Evolutionary conservation across 2,329 filamentous ascomycete genomes (phyloP).

Genomic region (Sclerotiophoma versabilis): DNA sequence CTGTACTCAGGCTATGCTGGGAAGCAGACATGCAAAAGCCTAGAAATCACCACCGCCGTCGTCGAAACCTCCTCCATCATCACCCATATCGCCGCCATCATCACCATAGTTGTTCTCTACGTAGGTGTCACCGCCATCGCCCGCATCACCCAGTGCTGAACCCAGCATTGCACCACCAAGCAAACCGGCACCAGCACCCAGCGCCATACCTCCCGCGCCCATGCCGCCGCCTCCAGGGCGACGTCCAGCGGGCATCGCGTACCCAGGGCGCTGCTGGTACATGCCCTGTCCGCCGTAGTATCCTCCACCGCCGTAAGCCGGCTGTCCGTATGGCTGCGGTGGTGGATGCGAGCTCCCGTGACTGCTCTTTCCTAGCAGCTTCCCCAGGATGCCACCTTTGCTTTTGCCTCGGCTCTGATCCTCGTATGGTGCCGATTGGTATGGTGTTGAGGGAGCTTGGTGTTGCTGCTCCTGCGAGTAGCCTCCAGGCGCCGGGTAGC

Average conservation of each 20-base stretch:
- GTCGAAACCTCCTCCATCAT: slow-evolving; percentile 5
- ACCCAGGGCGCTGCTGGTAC: slow-evolving; percentile 25
- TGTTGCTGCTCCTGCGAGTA: slow-evolving; percentile 38
- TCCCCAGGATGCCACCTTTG: slow-evolving; percentile 57
- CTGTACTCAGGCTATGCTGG: background rate
- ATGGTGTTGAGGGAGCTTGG: background rate
- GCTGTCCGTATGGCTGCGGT: slow-evolving; percentile 30
- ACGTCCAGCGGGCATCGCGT: slow-evolving; percentile 21
- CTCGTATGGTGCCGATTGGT: slow-evolving; percentile 21
- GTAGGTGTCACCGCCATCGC: slow-evolving; percentile 34
- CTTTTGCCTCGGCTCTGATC: slow-evolving; percentile 49
- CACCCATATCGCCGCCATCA: slow-evolving; percentile 20
- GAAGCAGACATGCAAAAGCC: background rate
- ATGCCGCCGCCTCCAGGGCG: slow-evolving; percentile 56
- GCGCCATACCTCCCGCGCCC: slow-evolving; percentile 74
- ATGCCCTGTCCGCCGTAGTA: slow-evolving; percentile 34
- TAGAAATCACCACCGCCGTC: slow-evolving; percentile 8
- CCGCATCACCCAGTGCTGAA: slow-evolving; percentile 64
- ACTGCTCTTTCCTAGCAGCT: slow-evolving; percentile 58
- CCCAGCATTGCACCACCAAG: slow-evolving; percentile 78
- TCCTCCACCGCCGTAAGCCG: slow-evolving; percentile 32
- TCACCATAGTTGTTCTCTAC: slow-evolving; percentile 41
- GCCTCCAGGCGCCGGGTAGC: slow-evolving; percentile 13
- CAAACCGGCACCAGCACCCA: slow-evolving; percentile 82
- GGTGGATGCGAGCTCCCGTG: slow-evolving; percentile 49